Percentiles rank a stretch among this genome's conserved stretches.
Conservation (phyloP, 2,329 filamentous ascomycete species). For the Cercospora sp. region DNA sequence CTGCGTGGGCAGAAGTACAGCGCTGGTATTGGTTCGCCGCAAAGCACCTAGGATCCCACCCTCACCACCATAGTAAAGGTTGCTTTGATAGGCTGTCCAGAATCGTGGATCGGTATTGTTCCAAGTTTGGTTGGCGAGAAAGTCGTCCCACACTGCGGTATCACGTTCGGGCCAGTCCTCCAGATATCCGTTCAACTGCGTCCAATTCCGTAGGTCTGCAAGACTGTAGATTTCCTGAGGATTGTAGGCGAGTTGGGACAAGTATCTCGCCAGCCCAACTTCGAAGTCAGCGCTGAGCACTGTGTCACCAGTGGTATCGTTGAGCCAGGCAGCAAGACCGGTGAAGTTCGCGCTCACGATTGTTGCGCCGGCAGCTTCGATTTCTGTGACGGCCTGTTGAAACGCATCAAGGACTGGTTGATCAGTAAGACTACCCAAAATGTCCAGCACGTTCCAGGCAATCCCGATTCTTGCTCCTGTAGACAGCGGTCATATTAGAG, state of each 20-base stretch:
- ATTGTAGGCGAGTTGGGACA: constrained; percentile 58
- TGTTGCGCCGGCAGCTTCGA: constrained; percentile 23
- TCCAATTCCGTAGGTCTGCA: constrained; percentile 56
- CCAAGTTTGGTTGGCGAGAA: constrained; percentile 51
- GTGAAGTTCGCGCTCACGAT: constrained; percentile 29
- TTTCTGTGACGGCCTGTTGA: constrained; percentile 19
- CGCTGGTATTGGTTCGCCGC: constrained; percentile 57
- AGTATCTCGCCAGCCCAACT: constrained; percentile 58
- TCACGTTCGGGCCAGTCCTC: constrained; percentile 65
- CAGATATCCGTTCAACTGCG: constrained; percentile 47
- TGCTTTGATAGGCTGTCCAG: constrained; percentile 57
- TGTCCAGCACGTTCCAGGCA: constrained; percentile 58
- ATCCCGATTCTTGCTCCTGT: constrained; percentile 61
- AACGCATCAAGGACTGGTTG: constrained; percentile 48
- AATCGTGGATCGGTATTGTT: constrained; percentile 59
- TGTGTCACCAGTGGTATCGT: constrained; percentile 43
- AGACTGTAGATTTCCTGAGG: constrained; percentile 57
- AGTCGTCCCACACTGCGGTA: constrained; percentile 57
- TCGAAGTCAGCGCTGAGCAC: constrained; percentile 63
- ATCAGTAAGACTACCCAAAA: constrained; percentile 36
- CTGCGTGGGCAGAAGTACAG: constrained; percentile 60
- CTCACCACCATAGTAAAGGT: constrained; percentile 56
- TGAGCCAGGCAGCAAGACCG: constrained; percentile 40
- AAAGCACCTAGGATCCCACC: constrained; percentile 64
- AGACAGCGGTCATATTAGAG: neutral